Percentiles rank a stretch among this genome's conserved stretches.
phyloP scores from a whole-genome alignment of 2,329 filamentous ascomycete genomes.

The Botrytis sinoallii region DNA sequence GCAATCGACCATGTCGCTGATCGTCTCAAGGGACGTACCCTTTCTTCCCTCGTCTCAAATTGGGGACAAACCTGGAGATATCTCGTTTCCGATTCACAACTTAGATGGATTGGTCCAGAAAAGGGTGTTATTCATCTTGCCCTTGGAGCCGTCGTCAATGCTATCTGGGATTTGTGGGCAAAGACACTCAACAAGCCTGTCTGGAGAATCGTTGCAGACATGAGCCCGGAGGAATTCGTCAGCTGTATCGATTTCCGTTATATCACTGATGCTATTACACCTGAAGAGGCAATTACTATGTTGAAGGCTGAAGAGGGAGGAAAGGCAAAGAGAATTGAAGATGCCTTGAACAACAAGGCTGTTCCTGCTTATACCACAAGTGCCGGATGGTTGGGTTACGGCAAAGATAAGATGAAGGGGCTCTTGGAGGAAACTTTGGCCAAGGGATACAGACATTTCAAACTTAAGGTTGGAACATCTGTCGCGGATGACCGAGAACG shows the following conservation, averaged over 20 bases:
- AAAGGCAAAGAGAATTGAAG: constrained; percentile 67
- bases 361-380: constrained; percentile 90
- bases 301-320: constrained; percentile 62
- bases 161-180: constrained; percentile 94
- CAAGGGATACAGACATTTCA: constrained; percentile 82
- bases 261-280: constrained; percentile 89
- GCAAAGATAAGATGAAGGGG: constrained; percentile 78
- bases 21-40: constrained; percentile 70
- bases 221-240: constrained; percentile 84
- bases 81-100: constrained; percentile 85
- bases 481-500: constrained; percentile 69
- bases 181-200: constrained; percentile 83
- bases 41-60: constrained; percentile 72
- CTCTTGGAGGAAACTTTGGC: constrained; percentile 71
- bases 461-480: constrained; percentile 80
- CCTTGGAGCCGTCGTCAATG: constrained; percentile 84
- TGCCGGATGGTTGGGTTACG: constrained; percentile 89
- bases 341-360: constrained; percentile 69
- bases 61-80: constrained; percentile 90
- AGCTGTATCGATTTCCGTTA: constrained; percentile 90
- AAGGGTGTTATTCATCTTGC: constrained; percentile 94
- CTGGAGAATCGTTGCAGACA: constrained; percentile 85
- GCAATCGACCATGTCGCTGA: constrained; percentile 77
- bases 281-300: constrained; percentile 73
- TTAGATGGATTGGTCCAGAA: constrained; percentile 91